Conservation (phyloP, 371 early-diverging fungal genomes). For the Saksenaea oblongispora region DNA sequence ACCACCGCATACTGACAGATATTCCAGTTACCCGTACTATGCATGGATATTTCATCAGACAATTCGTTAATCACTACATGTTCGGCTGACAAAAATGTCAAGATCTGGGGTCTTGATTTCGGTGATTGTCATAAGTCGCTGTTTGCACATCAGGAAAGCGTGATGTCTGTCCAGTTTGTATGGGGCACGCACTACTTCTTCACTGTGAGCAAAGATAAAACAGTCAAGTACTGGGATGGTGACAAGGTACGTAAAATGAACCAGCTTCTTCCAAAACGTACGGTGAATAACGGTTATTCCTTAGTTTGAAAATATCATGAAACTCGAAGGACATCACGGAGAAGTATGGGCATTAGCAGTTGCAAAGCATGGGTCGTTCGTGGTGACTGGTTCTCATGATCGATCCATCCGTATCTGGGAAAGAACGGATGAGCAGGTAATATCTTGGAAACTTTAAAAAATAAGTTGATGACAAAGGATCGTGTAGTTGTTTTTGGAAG, state of each 20-base stretch:
- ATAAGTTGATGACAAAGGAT: not conserved
- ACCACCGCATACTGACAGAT: not conserved
- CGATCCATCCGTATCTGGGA: slow-evolving; percentile 93
- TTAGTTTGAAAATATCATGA: slow-evolving; percentile 91
- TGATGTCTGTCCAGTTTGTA: slow-evolving; percentile 87
- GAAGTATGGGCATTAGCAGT: slow-evolving; percentile 94
- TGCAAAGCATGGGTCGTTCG: slow-evolving; percentile 82
- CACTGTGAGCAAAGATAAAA: slow-evolving; percentile 84
- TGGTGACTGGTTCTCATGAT: slow-evolving; percentile 89
- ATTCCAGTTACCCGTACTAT: slow-evolving; percentile 78
- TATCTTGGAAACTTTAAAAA: not conserved
- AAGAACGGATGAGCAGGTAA: slow-evolving; percentile 89
- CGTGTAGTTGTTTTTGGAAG: slow-evolving; percentile 80
- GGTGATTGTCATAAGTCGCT: slow-evolving; percentile 97
- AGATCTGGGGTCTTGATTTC: slow-evolving; percentile 98
- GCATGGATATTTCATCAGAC: slow-evolving; percentile 96
- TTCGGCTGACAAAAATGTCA: slow-evolving; percentile 95
- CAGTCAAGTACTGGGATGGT: slow-evolving; percentile 96
- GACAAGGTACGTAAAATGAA: slow-evolving; percentile 72
- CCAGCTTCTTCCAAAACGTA: not conserved
- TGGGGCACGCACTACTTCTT: slow-evolving; percentile 95
- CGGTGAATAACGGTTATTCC: not conserved
- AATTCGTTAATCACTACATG: slow-evolving; percentile 86
- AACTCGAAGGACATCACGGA: slow-evolving; percentile 87
- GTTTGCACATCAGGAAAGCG: slow-evolving; percentile 91